A percentile compares a stretch with the other conserved stretches of the same genome.
Evolutionary conservation across 2,329 filamentous ascomycete genomes (phyloP).

Genomic region (Camillea tinctor): DNA sequence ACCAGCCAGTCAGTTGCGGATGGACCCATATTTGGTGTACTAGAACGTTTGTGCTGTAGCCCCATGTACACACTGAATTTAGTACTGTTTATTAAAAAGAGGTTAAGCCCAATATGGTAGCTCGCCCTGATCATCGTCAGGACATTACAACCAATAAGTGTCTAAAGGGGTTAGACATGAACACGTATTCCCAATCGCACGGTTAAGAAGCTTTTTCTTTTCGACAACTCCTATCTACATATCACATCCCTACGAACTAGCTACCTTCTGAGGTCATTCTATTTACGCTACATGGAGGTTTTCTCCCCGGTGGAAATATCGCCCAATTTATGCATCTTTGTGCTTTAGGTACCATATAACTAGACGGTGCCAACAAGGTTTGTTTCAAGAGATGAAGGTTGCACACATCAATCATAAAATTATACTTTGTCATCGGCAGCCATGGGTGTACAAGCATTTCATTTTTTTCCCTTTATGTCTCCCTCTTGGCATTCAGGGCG

Average conservation of each 20-base stretch:
- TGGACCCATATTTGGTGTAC: background rate
- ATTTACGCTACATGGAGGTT: too few relatives aligned
- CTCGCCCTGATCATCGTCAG: background rate
- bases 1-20: background rate
- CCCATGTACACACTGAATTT: background rate
- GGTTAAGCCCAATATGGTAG: background rate
- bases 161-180: background rate
- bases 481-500: constrained; percentile 20
- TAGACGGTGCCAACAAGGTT: background rate
- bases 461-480: constrained; percentile 6
- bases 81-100: background rate
- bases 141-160: background rate
- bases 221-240: background rate
- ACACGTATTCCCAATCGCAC: background rate
- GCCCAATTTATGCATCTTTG: background rate
- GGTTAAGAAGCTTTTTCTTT: background rate
- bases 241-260: background rate
- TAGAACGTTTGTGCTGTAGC: background rate
- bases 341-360: background rate
- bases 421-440: background rate
- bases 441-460: background rate
- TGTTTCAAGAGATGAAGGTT: background rate
- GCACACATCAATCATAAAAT: background rate
- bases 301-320: background rate
- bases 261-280: background rate